phyloP scores from a whole-genome alignment of 441 rosid genomes.

The Erysimum cheiri region DNA sequence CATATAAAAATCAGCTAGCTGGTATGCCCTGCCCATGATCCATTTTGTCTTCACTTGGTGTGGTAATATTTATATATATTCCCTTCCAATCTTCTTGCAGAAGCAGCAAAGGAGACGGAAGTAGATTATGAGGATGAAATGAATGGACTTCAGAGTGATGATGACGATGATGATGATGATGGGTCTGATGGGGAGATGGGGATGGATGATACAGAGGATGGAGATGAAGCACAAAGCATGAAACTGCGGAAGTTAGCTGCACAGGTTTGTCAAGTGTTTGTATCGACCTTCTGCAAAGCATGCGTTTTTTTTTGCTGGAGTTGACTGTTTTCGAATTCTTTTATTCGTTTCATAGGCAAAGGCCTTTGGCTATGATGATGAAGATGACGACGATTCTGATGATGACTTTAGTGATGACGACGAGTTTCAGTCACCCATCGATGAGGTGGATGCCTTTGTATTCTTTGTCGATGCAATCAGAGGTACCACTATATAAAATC shows the following conservation, averaged over 20 bases:
- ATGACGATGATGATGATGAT: constrained; percentile 71
- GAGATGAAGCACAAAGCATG: constrained; percentile 87
- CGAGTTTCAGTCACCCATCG: constrained; percentile 93
- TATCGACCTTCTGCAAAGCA: not conserved
- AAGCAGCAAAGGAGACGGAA: constrained; percentile 85
- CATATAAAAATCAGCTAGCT: constrained; percentile 95
- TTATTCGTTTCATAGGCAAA: constrained; percentile 53
- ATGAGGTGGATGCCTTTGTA: constrained; percentile 94
- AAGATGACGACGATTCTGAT: constrained; percentile 72
- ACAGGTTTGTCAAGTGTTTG: constrained; percentile 60
- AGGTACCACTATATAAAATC: constrained; percentile 51
- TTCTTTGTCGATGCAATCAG: constrained; percentile 86
- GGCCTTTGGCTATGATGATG: constrained; percentile 67
- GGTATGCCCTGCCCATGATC: constrained; percentile 49
- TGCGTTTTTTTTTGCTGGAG: not conserved
- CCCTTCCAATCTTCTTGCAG: constrained; percentile 45
- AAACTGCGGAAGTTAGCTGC: constrained; percentile 84
- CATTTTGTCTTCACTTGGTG: constrained; percentile 11
- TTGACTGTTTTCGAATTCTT: constrained; percentile 20
- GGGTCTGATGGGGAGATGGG: constrained; percentile 49
- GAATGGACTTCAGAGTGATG: constrained; percentile 92
- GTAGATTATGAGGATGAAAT: constrained; percentile 89
- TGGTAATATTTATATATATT: constrained; percentile 17
- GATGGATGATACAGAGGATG: constrained; percentile 84
- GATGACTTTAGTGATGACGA: constrained; percentile 93